Percentiles rank a stretch among this genome's conserved stretches.
Evolutionary conservation across 768 basidiomycete species (phyloP).

Genomic region (Phylloporus sp.): DNA sequence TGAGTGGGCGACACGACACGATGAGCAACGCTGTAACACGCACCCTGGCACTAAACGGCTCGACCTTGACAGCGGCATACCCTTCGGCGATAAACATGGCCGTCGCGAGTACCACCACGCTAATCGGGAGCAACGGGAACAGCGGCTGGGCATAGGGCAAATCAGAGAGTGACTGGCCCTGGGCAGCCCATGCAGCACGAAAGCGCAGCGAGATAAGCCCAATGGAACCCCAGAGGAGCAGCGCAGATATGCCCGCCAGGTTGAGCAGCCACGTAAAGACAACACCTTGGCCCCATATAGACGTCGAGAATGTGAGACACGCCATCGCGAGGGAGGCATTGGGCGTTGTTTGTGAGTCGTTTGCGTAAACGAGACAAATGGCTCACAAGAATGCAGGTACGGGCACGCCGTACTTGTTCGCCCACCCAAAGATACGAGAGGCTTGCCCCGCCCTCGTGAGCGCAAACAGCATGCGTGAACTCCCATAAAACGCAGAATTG

Average conservation of each 20-base stretch:
- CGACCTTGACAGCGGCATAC: conserved; percentile 43
- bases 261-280: conserved; percentile 60
- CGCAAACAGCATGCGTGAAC: conserved; percentile 55
- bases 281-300: conserved; percentile 54
- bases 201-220: conserved; percentile 56
- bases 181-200: conserved; percentile 54
- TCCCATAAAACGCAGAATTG: conserved; percentile 63
- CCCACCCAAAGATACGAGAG: conserved; percentile 60
- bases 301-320: conserved; percentile 51
- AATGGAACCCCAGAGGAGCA: conserved; percentile 66
- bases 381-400: conserved; percentile 48
- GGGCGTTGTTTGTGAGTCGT: not conserved
- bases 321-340: conserved; percentile 48
- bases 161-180: conserved; percentile 48
- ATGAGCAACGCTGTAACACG: too few species aligned
- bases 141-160: conserved; percentile 57
- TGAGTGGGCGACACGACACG: not conserved
- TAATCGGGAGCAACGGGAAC: conserved; percentile 49
- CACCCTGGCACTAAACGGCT: conserved; percentile 44
- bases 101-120: conserved; percentile 46
- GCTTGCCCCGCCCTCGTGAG: conserved; percentile 66
- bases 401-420: conserved; percentile 63
- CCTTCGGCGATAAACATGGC: conserved; percentile 56
- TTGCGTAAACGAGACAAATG: conserved; percentile 18
- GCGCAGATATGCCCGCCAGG: conserved; percentile 60